Evolutionary conservation across 2,329 filamentous ascomycete genomes (phyloP).

Genomic region (Hypoxylon sp.): DNA sequence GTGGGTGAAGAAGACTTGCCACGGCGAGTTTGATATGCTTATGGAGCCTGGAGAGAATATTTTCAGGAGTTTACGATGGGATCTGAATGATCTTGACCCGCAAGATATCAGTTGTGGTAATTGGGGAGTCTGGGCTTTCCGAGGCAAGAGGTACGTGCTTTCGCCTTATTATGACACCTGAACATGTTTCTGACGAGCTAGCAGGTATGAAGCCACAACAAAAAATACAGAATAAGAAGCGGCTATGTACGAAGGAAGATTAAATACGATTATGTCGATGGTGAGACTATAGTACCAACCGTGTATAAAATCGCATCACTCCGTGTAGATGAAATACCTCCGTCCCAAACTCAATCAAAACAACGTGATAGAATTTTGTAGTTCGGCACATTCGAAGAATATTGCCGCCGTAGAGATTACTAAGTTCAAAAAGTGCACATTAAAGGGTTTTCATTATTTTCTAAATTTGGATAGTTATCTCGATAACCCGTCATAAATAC

Average conservation of each 20-base stretch:
- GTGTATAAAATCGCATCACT: conserved; percentile 30
- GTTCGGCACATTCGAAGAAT: not conserved
- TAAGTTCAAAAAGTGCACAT: not conserved
- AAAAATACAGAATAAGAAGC: conserved; percentile 59
- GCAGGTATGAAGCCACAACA: conserved; percentile 74
- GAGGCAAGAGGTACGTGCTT: conserved; percentile 87
- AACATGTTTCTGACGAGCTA: conserved; percentile 53
- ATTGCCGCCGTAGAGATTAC: conserved; percentile 5
- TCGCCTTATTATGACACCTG: not conserved
- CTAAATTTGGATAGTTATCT: conserved; percentile 3
- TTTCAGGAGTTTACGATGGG: conserved; percentile 96
- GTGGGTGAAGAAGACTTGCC: conserved; percentile 88
- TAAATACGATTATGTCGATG: conserved; percentile 13
- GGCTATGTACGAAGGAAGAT: conserved; percentile 6
- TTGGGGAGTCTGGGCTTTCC: conserved; percentile 97
- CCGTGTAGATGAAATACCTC: conserved; percentile 9
- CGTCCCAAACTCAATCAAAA: conserved; percentile 6
- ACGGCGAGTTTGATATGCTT: conserved; percentile 91
- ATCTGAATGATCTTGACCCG: conserved; percentile 94
- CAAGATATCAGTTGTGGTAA: conserved; percentile 96
- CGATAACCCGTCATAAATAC: conserved; percentile 11
- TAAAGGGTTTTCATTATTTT: not conserved
- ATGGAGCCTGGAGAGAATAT: conserved; percentile 93
- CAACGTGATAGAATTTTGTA: not conserved
- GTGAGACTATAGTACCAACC: conserved; percentile 1